Evolutionary conservation across 2,329 filamentous ascomycete species (phyloP).

Genomic region (Ampelomyces quisqualis): DNA sequence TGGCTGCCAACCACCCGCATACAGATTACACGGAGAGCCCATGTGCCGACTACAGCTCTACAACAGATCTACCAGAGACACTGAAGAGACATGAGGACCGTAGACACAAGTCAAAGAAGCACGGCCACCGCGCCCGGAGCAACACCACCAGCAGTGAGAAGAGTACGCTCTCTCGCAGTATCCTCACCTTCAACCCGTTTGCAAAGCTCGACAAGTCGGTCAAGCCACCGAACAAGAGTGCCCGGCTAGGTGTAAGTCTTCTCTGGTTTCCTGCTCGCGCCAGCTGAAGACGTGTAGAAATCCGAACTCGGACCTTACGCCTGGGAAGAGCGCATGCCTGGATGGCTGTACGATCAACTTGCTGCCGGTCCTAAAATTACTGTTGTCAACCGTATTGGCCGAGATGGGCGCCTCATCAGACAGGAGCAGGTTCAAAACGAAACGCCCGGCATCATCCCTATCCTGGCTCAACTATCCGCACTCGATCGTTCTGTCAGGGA

Average conservation of each 20-base stretch:
- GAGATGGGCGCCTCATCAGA: conserved; percentile 46
- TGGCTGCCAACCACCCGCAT: conserved; percentile 14
- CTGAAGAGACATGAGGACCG: conserved; percentile 17
- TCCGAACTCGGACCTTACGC: conserved; percentile 52
- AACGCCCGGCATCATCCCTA: conserved; percentile 47
- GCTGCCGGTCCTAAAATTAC: conserved; percentile 45
- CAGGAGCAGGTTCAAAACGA: conserved; percentile 49
- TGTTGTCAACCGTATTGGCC: conserved; percentile 44
- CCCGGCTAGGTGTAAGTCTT: conserved; percentile 39
- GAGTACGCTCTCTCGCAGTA: conserved; percentile 39
- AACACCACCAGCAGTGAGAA: conserved; percentile 37
- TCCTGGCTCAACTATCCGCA: conserved; percentile 53
- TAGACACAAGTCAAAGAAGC: conserved; percentile 27
- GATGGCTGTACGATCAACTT: conserved; percentile 45
- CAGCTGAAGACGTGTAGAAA: conserved; percentile 36
- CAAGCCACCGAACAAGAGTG: conserved; percentile 33
- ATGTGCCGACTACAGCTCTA: conserved; percentile 26
- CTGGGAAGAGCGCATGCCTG: conserved; percentile 50
- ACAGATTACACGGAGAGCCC: conserved; percentile 20
- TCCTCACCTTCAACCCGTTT: conserved; percentile 39
- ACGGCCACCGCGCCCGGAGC: conserved; percentile 24
- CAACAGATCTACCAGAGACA: conserved; percentile 20
- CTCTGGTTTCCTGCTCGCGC: background rate
- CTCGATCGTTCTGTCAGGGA: conserved; percentile 64
- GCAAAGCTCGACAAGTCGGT: conserved; percentile 26